Base-by-base conservation (phyloP, 164 flowering plant genomes). In the Tinospora cordifolia region DNA sequence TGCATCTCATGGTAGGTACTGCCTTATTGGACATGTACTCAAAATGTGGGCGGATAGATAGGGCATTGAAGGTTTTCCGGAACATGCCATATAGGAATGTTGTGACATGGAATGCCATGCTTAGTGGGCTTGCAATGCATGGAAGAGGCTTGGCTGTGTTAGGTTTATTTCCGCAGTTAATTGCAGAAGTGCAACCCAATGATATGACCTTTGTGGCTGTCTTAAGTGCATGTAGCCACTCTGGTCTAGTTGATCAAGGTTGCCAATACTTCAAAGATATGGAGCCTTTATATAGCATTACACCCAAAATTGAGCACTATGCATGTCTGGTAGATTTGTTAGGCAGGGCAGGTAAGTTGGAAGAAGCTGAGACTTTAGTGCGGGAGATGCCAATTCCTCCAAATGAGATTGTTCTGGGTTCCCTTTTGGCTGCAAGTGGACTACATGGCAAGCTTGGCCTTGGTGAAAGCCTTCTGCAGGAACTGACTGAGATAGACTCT, bases 321-420 rank as follows among this genome's bases (percentile, higher is more conserved):
- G 85, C 90, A 54, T 90, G 92, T 54, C 79, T 90, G 83, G 90
- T 90, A 34, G 95, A 87, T 80, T 82, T 87, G 41, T 73, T 90
- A 24, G 90, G 89, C 47, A 80, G 92, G 65, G 84, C 92, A 39
- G 95, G 95, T 67, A 75, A 51, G 65, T 57, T 90, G 63, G 84
- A 84, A 64, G 89, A 87, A 74, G 96, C 96, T 11, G 84, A 78
- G 62, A 67, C 25, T 19, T 54, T 90, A 36, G 79, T 85, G 27
- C 83, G 69, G 75, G 71, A 72, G 66, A 87, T 87, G 93, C 84
- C 89, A 15, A 79, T 84, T 59, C 80, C 66, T 15, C 93, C 93
- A 6, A 86, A 88, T 72, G 86, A 83, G 71, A 80, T 88, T 51
- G 84, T 87, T n/a, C 71, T 84, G 30, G 93, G 91, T 7, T 84